These are phyloP conservation scores for Cubamyces sp. DNA, from an alignment of 768 basidiomycete species.

Conservation along the genomic window DNA sequence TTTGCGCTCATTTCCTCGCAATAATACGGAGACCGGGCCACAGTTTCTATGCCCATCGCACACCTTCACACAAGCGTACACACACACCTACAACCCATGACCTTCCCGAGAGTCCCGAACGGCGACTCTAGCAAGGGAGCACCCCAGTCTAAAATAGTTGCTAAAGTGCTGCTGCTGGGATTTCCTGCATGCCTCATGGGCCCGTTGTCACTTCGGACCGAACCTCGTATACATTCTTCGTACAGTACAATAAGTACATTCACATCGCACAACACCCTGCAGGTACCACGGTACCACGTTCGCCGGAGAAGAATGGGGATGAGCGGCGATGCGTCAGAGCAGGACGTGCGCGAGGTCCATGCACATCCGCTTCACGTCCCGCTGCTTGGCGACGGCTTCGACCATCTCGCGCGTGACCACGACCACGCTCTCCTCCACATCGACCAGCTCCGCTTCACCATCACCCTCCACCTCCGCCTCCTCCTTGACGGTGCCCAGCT, in stretches of 20 bases:
- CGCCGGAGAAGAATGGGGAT: no score
- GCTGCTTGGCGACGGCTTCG: constrained; percentile 64
- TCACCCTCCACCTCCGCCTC: constrained; percentile 34
- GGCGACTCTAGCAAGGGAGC: not conserved
- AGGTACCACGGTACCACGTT: no score
- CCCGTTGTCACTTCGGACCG: no score
- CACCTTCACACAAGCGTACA: constrained; percentile 20
- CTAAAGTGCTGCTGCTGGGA: no score
- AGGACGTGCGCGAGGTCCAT: constrained; percentile 63
- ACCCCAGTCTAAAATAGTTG: no score
- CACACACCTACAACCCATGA: constrained; percentile 22
- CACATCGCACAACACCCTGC: no score
- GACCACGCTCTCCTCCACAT: constrained; percentile 52
- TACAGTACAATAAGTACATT: no score
- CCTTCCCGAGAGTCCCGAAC: not conserved
- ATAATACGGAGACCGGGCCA: constrained; percentile 6
- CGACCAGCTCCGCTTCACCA: constrained; percentile 31
- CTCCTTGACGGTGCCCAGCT: not conserved
- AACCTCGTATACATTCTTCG: no score
- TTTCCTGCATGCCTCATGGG: no score
- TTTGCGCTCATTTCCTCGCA: not conserved
- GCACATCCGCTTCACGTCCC: constrained; percentile 73
- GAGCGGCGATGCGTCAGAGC: constrained; percentile 34
- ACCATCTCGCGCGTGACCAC: constrained; percentile 69
- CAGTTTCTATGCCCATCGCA: not conserved